Base-by-base conservation (phyloP, 148 eudicot genomes). In the Diospyros lotus region DNA sequence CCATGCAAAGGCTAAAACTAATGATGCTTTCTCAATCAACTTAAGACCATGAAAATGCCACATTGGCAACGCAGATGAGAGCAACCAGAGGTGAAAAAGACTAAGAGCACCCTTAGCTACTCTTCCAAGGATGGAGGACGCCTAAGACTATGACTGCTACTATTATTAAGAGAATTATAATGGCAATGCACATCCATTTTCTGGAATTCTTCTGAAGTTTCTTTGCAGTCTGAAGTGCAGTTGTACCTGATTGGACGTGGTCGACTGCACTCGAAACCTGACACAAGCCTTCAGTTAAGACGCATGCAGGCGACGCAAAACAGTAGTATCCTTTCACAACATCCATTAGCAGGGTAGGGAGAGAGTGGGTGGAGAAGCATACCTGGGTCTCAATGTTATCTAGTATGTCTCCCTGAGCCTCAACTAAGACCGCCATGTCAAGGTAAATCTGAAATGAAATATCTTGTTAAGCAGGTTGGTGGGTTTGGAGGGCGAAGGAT, bases 121-220 rank as follows among this genome's bases (percentile, higher is more conserved):
- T 81, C 71, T 84, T 77, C 87, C 87, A 88, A 52, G 89, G 89
- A 72, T 77, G 43, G 83, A 88, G 40, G 50, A 86, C 87, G 45
- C 86, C 80, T 42, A 88, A 73, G 14, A 88, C 87, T 76, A 82
- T 70, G 64, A 86, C 50, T 6, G 80, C 83, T 59, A 82, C 58
- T 61, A 86, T 77, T 58, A 86, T 56, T 79, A 88, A 73, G 45
- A 86, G 89, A 66, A 88, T 76, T 1, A 88, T 77, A 72, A 88
- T 84, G 73, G 87, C 91, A 75, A 88, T 80, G 82, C 91, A 88
- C 86, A 75, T 86, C 84, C 89, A 86, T 78, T 88, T 88, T 82
- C 91, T 80, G 40, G 87, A 76, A 64, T 77, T 86, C 80, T 14
- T 88, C 84, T 88, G 89, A 69, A 86, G 84, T 79, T 73, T 84